Base-by-base conservation (phyloP, 2,329 filamentous ascomycete genomes). In the Penicillium sp. region DNA sequence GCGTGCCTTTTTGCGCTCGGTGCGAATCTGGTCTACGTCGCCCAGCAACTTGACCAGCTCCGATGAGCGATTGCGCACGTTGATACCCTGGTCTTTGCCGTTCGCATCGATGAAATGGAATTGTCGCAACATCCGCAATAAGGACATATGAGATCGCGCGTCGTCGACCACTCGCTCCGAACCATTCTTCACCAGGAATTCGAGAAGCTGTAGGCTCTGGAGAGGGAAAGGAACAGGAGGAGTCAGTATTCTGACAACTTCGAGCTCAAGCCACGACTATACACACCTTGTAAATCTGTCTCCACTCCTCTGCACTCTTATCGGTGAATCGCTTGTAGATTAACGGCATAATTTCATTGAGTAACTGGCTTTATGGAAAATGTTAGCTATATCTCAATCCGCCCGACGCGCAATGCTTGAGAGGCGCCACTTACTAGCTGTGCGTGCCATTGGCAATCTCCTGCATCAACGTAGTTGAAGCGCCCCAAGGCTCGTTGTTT, bases 331-430 rank as follows among this genome's bases (percentile, higher is more conserved):
- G 88, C 65, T 94, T 93, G 76, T 98, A 98, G 66, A 98, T 95
- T 89, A 98, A 93, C 57, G 93, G 93, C 93, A 98, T 98, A 67
- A 98, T 97, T 72, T 98, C 93, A 71, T 97, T 97, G 48, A 98
- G 83, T 45, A 90, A 82, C 82, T 95, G 90, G 69, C 91, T 96
- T 66, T 48, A 45, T 24, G 29, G 29, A 12, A n/a, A 34, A 12
- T 5, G 11, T 52, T 53, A 9, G 55, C 46, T 25, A 47, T 27
- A 46, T 59, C 47, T 2, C 32, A 6, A n/a, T 37, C 13, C 12
- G 28, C 33, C 11, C 24, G 18, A 9, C 6, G 6, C 29, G n/a
- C 13, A 12, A 26, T n/a, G 29, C 8, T 33, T 9, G 24, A 13
- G 43, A 32, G 32, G 34, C 11, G 42, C 9, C 28, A 74, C 88